Base-by-base conservation (phyloP, 768 basidiomycete genomes). In the Plicaturopsis crispa region DNA sequence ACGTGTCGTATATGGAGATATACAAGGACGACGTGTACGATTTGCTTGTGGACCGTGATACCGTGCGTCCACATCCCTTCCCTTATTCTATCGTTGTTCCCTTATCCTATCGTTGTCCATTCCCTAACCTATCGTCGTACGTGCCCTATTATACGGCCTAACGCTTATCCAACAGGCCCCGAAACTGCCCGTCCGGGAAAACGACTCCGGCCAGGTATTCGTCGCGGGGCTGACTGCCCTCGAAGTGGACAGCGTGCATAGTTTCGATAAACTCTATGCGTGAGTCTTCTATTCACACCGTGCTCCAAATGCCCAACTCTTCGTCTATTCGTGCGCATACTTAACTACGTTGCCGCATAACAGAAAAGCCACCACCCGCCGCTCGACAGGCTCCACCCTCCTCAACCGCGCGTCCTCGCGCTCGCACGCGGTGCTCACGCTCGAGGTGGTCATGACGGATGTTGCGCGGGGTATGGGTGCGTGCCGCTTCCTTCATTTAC, bases 11-110 rank as follows among this genome's bases (percentile, higher is more conserved):
- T 45, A 84, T 88, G 76, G 89, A 93, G 55, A 88, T 93, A 38
- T 88, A 91, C 61, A 87, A 86, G 52, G 89, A 93, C 51, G 90
- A 93, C 45, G 83, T 85, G 3, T 92, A 86, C 50, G 90, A 92
- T 53, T 70, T 94, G 18, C 70, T 93, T 3, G 85, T 85, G 1
- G 66, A 72, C 36, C 67, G 83, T 36, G 83, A 83, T 41, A 75
- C 69, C 39, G 83, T 82, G 75, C 66, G 20, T 21, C 20, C n/a
- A 14, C 31, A 40, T 14, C 24, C 20, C 34, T 36, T 19, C 36
- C 34, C 20, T 39, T 20, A 32, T 38, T 22, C 19, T 13, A 21
- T 41, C 31, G 21, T 30, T 17, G 24, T 30, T 31, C 14, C 31
- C 8, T 19, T 8, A 13, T 40, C 39, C n/a, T 20, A n/a, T 36